A percentile compares a stretch with the other conserved stretches of the same genome.
phyloP scores from a whole-genome alignment of 2,329 filamentous ascomycete species.

The Talaromyces sp. region DNA sequence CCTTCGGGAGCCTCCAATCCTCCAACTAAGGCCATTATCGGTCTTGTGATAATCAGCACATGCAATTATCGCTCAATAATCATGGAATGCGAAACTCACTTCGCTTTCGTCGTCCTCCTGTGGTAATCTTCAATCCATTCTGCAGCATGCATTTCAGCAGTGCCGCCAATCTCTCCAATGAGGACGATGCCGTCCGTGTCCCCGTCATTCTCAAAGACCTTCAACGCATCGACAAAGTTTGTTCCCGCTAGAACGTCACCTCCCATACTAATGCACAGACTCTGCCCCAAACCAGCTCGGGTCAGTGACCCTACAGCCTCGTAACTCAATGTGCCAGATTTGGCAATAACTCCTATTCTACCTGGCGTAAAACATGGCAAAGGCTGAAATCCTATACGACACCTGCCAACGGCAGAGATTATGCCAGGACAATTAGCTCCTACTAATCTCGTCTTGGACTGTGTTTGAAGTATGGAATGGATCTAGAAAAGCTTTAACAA shows the following conservation, averaged over 20 bases:
- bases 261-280: conserved; percentile 72
- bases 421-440: conserved; percentile 81
- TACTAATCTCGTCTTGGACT: conserved; percentile 68
- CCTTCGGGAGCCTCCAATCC: conserved; percentile 63
- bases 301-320: conserved; percentile 74
- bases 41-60: conserved; percentile 44
- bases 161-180: conserved; percentile 70
- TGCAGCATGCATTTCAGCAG: conserved; percentile 67
- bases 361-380: conserved; percentile 68
- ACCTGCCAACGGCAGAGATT: conserved; percentile 68
- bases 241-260: conserved; percentile 73
- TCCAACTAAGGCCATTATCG: conserved; percentile 69
- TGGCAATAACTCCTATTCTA: conserved; percentile 71
- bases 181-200: conserved; percentile 70
- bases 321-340: conserved; percentile 76
- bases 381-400: conserved; percentile 73
- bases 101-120: conserved; percentile 56
- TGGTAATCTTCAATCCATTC: conserved; percentile 69
- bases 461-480: conserved; percentile 67
- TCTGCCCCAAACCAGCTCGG: conserved; percentile 71
- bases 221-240: conserved; percentile 67
- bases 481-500: conserved; percentile 44
- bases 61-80: neutral
- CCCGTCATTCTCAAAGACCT: conserved; percentile 62
- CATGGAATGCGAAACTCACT: conserved; percentile 47